Base-by-base conservation (phyloP, 2,329 filamentous ascomycete genomes). In the Colletotrichum falcatum region DNA sequence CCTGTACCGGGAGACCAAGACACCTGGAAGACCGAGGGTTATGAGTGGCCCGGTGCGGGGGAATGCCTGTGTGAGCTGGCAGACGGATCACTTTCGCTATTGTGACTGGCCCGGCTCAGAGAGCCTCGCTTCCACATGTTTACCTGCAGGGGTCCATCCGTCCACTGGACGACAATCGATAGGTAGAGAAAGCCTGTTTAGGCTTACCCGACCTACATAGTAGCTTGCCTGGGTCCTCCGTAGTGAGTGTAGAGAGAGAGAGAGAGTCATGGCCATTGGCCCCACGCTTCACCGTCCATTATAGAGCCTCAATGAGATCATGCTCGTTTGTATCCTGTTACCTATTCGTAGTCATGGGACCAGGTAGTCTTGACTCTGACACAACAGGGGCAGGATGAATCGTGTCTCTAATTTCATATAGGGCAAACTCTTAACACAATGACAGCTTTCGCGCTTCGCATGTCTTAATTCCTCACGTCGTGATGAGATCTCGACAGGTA, bases 121-220 rank as follows among this genome's bases (percentile, higher is more conserved):
- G 53, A 58, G 53, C 58, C 64, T 62, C 7, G 44, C 53, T 53
- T 67, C 64, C 67, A 67, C 69, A 44, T 70, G 69, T 70, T 70
- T 70, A 70, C 61, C 39, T 71, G 60, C 69, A 71, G 69, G 69
- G 66, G 60, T 65, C 69, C 20, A 44, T 61, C 61, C 54, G 69
- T 71, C 66, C 61, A 71, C 69, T 65, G 48, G 69, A 65, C 69
- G 69, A 71, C 66, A 71, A 64, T 69, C 68, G 68, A 71, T 68
- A 67, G 58, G 51, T 16, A 49, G 65, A 51, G 64, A 55, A 54
- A 62, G 61, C 61, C 49, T 55, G 49, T 56, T 49, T 51, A 20
- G 37, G 49, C 63, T 65, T 59, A 26, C 33, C 44, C 30, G 39
- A 42, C 39, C 37, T 11, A 37, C 1, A 2, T 39, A 37, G 35